Evolutionary conservation across 2,329 filamentous ascomycete genomes (phyloP), one percentile per base, ranked within the genome.

Genomic region (Domatiomyces catenatus): DNA sequence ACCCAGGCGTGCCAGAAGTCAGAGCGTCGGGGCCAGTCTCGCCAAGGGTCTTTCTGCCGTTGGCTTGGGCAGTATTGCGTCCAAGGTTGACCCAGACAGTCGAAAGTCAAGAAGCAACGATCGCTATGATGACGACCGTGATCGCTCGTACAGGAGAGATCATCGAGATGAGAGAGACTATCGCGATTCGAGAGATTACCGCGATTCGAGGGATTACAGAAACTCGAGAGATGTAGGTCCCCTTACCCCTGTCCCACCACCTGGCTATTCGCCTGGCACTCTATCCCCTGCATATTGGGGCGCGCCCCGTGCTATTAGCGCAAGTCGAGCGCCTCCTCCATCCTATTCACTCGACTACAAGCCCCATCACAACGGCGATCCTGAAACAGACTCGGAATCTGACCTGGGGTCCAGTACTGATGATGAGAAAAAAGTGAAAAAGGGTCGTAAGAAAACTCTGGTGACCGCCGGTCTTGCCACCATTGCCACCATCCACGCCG

Each of bases 401-500:
- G 68, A 71, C 66, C 68, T 75, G 54, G 75, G 75, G 50, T 75
- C 72, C 56, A 77, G 75, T 63, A 74, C 73, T 60, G 79, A 80
- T 61, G 79, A 84, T 68, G 78, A 81, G 62, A 71, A 75, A 57
- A 68, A 71, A 60, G 70, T 73, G 49, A 83, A 80, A 66, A 81
- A 82, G 62, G 73, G 81, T 69, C 73, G 73, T 69, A 75, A 77
- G 64, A 81, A 82, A 66, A 77, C 82, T 70, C 65, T 82, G 60
- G 63, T 83, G 56, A 82, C 79, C 57, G 76, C 79, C 50, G 79
- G 80, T 55, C 68, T 84, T 52, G 80, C 81, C 49, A 80, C 78
- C 51, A 75, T 84, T 52, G 81, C 81, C 39, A 83, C 80, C 24
- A 81, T 84, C 55, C 80, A 84, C 66, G 80, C 80, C 20, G 80